These are phyloP conservation scores for Pholiota molesta DNA, from an alignment of 768 basidiomycete genomes.

Conservation along the genomic window DNA sequence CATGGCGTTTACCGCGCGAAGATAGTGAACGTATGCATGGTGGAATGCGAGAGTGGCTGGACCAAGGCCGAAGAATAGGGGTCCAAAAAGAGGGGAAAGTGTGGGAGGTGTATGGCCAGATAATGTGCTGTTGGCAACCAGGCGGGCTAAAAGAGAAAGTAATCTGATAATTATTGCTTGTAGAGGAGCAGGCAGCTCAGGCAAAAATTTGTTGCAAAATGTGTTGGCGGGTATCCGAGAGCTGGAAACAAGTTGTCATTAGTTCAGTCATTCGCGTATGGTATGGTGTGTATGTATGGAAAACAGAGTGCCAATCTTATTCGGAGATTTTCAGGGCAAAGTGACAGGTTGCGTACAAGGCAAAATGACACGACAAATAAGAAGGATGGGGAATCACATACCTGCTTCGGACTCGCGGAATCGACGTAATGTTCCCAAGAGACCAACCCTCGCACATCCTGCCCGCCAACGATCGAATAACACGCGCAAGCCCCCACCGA, in stretches of 20 bases:
- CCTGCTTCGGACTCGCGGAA: constrained; percentile 82
- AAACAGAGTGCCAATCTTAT: constrained; percentile 1
- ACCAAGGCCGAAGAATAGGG: constrained; percentile 84
- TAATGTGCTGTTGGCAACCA: constrained; percentile 80
- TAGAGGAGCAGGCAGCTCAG: constrained; percentile 51
- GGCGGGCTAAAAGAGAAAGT: constrained; percentile 78
- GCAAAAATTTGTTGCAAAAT: constrained; percentile 71
- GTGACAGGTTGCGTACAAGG: constrained; percentile 9
- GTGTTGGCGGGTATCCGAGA: constrained; percentile 66
- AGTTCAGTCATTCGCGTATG: constrained; percentile 3
- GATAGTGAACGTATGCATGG: constrained; percentile 61
- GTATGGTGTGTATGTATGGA: constrained; percentile 3
- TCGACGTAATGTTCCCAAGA: constrained; percentile 83
- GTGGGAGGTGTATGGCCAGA: constrained; percentile 93
- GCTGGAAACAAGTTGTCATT: constrained; percentile 36
- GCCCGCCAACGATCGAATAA: constrained; percentile 71
- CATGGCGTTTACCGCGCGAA: constrained; percentile 82
- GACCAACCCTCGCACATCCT: constrained; percentile 81
- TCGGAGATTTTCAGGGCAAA: constrained; percentile 1
- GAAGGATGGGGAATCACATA: constrained; percentile 37
- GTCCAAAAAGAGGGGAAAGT: constrained; percentile 87
- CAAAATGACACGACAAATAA: constrained; percentile 1
- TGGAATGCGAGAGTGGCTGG: constrained; percentile 51
- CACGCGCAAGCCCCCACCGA: constrained; percentile 88
- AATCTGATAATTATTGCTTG: constrained; percentile 68